Percentiles rank a stretch among this genome's conserved stretches.
phyloP scores from a whole-genome alignment of 441 rosid genomes.

The Aleurites moluccanus region DNA sequence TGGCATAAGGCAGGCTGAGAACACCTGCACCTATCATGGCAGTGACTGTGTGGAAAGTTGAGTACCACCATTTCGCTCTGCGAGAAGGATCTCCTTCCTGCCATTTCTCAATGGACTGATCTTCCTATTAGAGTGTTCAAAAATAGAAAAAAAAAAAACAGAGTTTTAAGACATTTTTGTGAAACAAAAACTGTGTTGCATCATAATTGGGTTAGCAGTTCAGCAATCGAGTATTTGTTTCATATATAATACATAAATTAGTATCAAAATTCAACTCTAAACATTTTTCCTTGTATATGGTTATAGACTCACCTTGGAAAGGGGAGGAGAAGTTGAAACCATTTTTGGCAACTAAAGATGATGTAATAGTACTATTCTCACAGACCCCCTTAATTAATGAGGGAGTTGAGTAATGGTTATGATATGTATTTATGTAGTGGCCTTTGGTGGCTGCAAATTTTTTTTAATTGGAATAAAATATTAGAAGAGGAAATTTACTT shows the following conservation, averaged over 20 bases:
- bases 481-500: slow-evolving; percentile 16
- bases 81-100: slow-evolving; percentile 52
- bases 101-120: slow-evolving; percentile 56
- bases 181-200: not conserved
- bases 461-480: slow-evolving; percentile 11
- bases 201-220: no score
- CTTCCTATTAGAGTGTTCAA: slow-evolving; percentile 43
- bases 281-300: not conserved
- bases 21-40: slow-evolving; percentile 99
- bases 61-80: slow-evolving; percentile 94
- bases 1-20: slow-evolving; percentile 90
- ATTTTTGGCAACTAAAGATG: slow-evolving; percentile 25
- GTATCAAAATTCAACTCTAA: no score
- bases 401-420: slow-evolving; percentile 23
- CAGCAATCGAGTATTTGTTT: no score
- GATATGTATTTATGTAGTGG: slow-evolving; percentile 26
- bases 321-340: slow-evolving; percentile 60
- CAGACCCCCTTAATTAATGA: slow-evolving; percentile 8
- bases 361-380: not conserved
- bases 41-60: slow-evolving; percentile 85
- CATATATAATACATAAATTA: no score
- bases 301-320: slow-evolving; percentile 45
- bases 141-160: not conserved
- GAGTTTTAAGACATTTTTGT: not conserved
- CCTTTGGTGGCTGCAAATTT: not conserved